Evolutionary conservation across 768 basidiomycete species (phyloP).

Genomic region (Chalciporus piperatus): DNA sequence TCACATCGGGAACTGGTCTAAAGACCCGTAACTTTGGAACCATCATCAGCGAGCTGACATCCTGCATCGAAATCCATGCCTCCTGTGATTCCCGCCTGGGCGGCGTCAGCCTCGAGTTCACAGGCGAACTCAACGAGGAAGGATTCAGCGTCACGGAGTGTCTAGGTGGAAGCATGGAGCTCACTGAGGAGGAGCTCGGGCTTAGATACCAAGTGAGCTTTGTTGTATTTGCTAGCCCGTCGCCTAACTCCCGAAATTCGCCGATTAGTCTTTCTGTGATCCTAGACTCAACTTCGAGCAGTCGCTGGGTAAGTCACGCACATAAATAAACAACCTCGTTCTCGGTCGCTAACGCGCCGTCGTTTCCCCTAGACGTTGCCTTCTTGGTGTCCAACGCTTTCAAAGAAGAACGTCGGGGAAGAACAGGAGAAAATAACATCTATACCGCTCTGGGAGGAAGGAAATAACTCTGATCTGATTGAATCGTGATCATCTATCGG

Average conservation of each 20-base stretch:
- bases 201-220: slow-evolving; percentile 75
- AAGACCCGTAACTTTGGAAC: slow-evolving; percentile 91
- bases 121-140: slow-evolving; percentile 86
- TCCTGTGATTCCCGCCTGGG: slow-evolving; percentile 71
- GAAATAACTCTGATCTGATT: slow-evolving; percentile 3
- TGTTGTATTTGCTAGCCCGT: background rate
- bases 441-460: slow-evolving; percentile 31
- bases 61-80: slow-evolving; percentile 79
- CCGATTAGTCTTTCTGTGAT: slow-evolving; percentile 81
- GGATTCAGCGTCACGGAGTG: slow-evolving; percentile 97
- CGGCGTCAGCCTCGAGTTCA: slow-evolving; percentile 87
- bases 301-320: slow-evolving; percentile 67
- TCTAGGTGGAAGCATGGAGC: slow-evolving; percentile 93
- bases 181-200: slow-evolving; percentile 85
- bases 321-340: background rate
- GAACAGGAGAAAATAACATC: slow-evolving; percentile 19
- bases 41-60: slow-evolving; percentile 83
- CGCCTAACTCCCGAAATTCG: background rate
- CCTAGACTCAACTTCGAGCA: slow-evolving; percentile 94
- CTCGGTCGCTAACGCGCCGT: background rate
- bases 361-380: slow-evolving; percentile 58
- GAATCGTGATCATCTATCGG: slow-evolving; percentile 12
- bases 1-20: slow-evolving; percentile 72
- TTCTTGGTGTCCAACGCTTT: slow-evolving; percentile 82
- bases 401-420: slow-evolving; percentile 59